Percentiles rank a stretch among this genome's conserved stretches.
Conservation (phyloP, 352 stramenopile genomes). For the Thalassiosira mediterranea region DNA sequence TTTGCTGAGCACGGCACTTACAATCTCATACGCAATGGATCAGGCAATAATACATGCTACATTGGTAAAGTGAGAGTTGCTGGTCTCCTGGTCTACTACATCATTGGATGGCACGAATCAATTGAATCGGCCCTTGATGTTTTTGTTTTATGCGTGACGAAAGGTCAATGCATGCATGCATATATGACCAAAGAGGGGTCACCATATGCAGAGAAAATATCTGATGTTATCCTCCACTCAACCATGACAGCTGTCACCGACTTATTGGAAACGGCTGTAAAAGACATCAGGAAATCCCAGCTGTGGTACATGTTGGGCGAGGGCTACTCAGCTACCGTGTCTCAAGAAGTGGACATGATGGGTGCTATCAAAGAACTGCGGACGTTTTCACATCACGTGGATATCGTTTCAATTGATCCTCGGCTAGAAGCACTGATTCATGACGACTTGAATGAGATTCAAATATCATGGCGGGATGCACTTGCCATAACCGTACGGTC, state of each 20-base stretch:
- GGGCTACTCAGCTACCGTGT: slow-evolving; percentile 12
- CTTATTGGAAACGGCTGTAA: slow-evolving; percentile 28
- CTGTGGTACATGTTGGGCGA: slow-evolving; percentile 50
- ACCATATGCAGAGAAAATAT: slow-evolving; percentile 44
- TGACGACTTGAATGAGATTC: slow-evolving; percentile 42
- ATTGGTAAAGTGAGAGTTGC: slow-evolving; percentile 29
- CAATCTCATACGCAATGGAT: slow-evolving; percentile 30
- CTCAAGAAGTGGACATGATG: too few species aligned
- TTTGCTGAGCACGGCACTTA: slow-evolving; percentile 25
- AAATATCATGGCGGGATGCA: slow-evolving; percentile 47
- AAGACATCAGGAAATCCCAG: slow-evolving; percentile 40
- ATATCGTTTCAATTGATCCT: slow-evolving; percentile 39
- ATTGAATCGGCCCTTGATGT: slow-evolving; percentile 52
- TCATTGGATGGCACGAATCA: slow-evolving; percentile 59
- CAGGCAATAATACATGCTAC: slow-evolving; percentile 13
- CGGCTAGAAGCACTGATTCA: slow-evolving; percentile 29
- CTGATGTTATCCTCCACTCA: slow-evolving; percentile 47
- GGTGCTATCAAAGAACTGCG: slow-evolving; percentile 36
- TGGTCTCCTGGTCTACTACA: slow-evolving; percentile 45
- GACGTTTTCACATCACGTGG: slow-evolving; percentile 36
- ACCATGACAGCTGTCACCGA: slow-evolving; percentile 47
- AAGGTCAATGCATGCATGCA: slow-evolving; percentile 41
- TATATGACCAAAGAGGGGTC: slow-evolving; percentile 57
- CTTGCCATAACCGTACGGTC: slow-evolving; percentile 37
- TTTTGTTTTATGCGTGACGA: slow-evolving; percentile 55